Base-by-base conservation (phyloP, 495 filamentous ascomycete species). In the Aspergillus egyptiacus region DNA sequence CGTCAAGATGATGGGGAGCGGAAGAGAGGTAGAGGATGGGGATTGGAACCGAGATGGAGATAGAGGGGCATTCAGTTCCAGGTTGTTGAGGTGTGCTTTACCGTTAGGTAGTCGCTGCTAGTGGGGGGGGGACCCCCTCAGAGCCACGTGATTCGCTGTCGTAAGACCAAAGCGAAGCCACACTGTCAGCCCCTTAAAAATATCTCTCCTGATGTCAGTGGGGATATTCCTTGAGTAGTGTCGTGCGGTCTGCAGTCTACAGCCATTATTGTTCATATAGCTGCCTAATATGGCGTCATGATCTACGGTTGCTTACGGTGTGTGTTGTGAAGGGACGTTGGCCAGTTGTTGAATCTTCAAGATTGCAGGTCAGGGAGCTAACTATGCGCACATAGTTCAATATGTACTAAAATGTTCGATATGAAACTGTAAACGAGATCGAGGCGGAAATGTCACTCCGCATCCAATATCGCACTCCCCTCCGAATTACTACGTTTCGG, bases 11-110 rank as follows among this genome's bases (percentile, higher is more conserved):
- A 54, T 48, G 34, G 46, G 45, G 37, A 43, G 28, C 28, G 50
- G 30, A 38, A 50, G 45, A 48, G 48, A 44, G 50, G 45, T 43
- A 46, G 55, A 42, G 45, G 53, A 40, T 35, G 59, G 51, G 51
- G 54, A 58, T 52, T 56, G 53, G 49, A 58, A 50, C 52, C 56
- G 57, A 56, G 57, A 56, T 46, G 53, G 56, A 59, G 62, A 63
- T 57, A 58, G 56, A 55, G 53, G 61, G 63, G 62, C 61, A 61
- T 58, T 62, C 63, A 32, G 25, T 43, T 46, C 43, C 43, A 46
- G 54, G 60, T 64, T 59, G 63, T 65, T 64, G n/a, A n/a, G n/a
- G n/a, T n/a, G 66, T 62, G 66, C 52, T 55, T 53, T n/a, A n/a
- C 60, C 59, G 65, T 61, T 61, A n/a, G n/a, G n/a, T n/a, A 60